Percentiles rank a stretch among this genome's conserved stretches.
Evolutionary conservation across 345 rosid species (phyloP).

Genomic region (Lepidium africanum): DNA sequence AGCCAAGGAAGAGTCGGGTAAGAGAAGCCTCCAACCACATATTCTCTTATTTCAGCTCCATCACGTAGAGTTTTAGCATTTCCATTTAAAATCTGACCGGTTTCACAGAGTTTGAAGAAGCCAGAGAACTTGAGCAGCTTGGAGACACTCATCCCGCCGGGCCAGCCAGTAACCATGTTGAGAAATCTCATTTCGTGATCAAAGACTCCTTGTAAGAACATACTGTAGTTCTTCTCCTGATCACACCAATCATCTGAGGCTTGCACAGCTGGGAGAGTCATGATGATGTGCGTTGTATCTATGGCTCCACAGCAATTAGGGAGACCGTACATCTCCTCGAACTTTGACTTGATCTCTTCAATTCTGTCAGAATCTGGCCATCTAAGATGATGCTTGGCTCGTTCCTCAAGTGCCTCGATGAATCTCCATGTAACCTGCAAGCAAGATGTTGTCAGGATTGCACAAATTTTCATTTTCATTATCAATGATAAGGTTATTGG

Average conservation of each 20-base stretch:
- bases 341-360: constrained; percentile 59
- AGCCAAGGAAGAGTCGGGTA: constrained; percentile 96
- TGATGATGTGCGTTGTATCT: constrained; percentile 78
- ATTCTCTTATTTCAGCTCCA: constrained; percentile 53
- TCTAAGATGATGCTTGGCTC: constrained; percentile 74
- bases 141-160: constrained; percentile 75
- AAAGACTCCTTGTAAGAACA: constrained; percentile 82
- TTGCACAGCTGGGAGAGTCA: constrained; percentile 92
- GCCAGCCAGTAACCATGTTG: constrained; percentile 94
- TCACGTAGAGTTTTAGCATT: constrained; percentile 29
- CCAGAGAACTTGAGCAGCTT: constrained; percentile 70
- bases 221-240: constrained; percentile 77
- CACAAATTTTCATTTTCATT: neutral
- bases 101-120: constrained; percentile 61
- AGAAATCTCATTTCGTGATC: constrained; percentile 90
- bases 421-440: constrained; percentile 85
- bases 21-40: constrained; percentile 62
- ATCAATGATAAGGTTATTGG: neutral
- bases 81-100: constrained; percentile 58
- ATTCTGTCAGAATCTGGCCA: constrained; percentile 70
- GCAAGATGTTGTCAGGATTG: neutral
- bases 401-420: constrained; percentile 92
- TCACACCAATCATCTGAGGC: constrained; percentile 97
- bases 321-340: constrained; percentile 58
- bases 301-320: constrained; percentile 90